phyloP scores from a whole-genome alignment of 768 basidiomycete species.

The Ramaria sp. region DNA sequence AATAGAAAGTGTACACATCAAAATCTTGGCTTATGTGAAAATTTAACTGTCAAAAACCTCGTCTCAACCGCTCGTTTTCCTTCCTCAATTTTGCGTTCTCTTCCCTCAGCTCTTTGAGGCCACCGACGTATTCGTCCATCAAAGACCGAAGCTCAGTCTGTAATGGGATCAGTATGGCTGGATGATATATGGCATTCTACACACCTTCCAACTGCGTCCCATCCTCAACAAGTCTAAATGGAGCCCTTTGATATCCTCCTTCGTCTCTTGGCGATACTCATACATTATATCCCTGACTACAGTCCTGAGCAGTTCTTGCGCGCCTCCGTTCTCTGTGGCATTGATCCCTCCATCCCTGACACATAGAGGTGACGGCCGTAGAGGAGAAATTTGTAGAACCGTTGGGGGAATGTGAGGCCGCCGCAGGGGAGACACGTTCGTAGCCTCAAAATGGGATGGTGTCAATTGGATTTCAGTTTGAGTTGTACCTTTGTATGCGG shows the following conservation, averaged over 20 bases:
- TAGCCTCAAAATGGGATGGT: neutral
- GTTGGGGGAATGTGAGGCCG: neutral
- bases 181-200: neutral
- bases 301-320: constrained; percentile 51
- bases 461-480: constrained; percentile 25
- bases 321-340: constrained; percentile 26
- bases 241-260: constrained; percentile 61
- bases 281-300: constrained; percentile 64
- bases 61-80: constrained; percentile 50
- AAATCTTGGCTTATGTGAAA: too few relatives aligned
- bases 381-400: constrained; percentile 46
- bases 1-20: neutral
- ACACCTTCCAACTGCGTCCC: constrained; percentile 51
- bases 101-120: constrained; percentile 34
- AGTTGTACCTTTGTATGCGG: constrained; percentile 8
- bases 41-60: constrained; percentile 19
- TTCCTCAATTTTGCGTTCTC: constrained; percentile 46
- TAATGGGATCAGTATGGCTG: neutral
- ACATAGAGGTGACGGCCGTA: constrained; percentile 22
- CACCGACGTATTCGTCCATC: constrained; percentile 52
- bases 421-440: constrained; percentile 6
- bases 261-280: constrained; percentile 60
- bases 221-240: constrained; percentile 65
- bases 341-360: constrained; percentile 12
- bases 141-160: constrained; percentile 43